Evolutionary conservation across 352 stramenopile genomes (phyloP).

Genomic region (Pythium dissimile): DNA sequence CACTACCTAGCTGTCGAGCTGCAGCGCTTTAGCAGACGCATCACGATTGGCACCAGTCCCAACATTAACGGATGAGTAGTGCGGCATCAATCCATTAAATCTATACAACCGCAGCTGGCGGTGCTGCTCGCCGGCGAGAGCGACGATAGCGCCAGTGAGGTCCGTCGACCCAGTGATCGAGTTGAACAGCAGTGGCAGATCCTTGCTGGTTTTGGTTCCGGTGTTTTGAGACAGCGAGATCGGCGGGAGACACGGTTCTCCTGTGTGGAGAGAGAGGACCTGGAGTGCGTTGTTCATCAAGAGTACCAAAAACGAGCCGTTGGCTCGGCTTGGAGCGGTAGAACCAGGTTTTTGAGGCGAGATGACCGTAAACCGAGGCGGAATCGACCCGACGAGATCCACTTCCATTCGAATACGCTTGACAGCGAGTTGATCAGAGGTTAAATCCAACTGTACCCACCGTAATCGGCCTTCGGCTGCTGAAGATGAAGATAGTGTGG

Average conservation of each 20-base stretch:
- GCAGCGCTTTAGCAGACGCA: too few relatives aligned
- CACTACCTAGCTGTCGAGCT: too few relatives aligned
- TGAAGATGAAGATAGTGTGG: neutral
- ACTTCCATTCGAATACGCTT: constrained; percentile 27
- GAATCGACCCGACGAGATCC: constrained; percentile 18
- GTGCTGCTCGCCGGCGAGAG: constrained; percentile 14
- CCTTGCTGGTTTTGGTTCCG: neutral
- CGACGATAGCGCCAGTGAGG: neutral
- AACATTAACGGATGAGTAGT: neutral
- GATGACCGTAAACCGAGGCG: constrained; percentile 37
- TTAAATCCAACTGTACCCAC: constrained; percentile 35
- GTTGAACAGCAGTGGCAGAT: constrained; percentile 1
- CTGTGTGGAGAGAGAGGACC: constrained; percentile 4
- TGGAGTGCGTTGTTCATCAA: constrained; percentile 20
- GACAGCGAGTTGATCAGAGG: constrained; percentile 14
- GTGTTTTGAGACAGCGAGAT: neutral
- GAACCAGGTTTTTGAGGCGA: neutral
- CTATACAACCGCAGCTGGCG: constrained; percentile 8
- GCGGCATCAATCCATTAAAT: constrained; percentile 3
- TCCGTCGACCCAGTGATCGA: neutral
- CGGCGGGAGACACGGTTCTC: neutral
- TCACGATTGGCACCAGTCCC: neutral
- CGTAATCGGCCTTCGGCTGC: constrained; percentile 20
- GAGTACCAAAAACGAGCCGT: constrained; percentile 1
- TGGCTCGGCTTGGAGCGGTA: neutral